A percentile compares a stretch with the other conserved stretches of the same genome.
phyloP scores from a whole-genome alignment of 306 rosid genomes.

The Oemleria cerasiformis region DNA sequence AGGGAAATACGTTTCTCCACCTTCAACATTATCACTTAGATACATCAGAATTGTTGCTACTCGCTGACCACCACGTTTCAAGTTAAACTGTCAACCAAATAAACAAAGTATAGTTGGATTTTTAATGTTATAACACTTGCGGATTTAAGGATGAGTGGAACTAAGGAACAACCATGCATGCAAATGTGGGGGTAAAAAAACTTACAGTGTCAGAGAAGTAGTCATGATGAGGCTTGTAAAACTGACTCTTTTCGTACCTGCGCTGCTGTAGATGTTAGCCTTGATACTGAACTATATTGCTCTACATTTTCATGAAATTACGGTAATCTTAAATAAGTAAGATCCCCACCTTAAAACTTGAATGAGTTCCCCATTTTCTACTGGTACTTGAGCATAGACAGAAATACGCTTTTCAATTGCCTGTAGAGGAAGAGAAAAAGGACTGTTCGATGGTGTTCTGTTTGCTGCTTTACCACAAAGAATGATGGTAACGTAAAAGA shows the following conservation, averaged over 20 bases:
- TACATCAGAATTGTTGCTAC: conserved; percentile 92
- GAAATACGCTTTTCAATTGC: conserved; percentile 96
- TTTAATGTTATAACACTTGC: conserved; percentile 17
- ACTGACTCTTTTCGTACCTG: conserved; percentile 94
- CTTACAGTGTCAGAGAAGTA: conserved; percentile 95
- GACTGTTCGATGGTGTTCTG: neutral
- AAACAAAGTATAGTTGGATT: conserved; percentile 4
- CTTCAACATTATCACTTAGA: conserved; percentile 85
- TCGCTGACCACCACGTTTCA: conserved; percentile 99
- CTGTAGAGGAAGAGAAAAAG: conserved; percentile 29
- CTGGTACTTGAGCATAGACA: conserved; percentile 83
- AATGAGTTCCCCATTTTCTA: conserved; percentile 90
- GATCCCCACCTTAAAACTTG: conserved; percentile 84
- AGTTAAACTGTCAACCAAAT: conserved; percentile 61
- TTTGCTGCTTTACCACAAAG: neutral
- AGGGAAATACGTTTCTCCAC: conserved; percentile 98
- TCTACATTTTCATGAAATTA: conserved; percentile 20
- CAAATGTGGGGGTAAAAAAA: conserved; percentile 9
- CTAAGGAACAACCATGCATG: neutral
- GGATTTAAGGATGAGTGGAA: conserved; percentile 21
- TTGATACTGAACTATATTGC: conserved; percentile 28
- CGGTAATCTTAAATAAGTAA: conserved; percentile 23
- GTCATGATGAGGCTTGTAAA: conserved; percentile 92
- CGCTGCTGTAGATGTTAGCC: conserved; percentile 85
- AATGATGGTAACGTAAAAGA: neutral